Percentiles rank a stretch among this genome's conserved stretches.
Evolutionary conservation across 1,284 basidiomycete species (phyloP).

Genomic region (Rhizoctonia solani): DNA sequence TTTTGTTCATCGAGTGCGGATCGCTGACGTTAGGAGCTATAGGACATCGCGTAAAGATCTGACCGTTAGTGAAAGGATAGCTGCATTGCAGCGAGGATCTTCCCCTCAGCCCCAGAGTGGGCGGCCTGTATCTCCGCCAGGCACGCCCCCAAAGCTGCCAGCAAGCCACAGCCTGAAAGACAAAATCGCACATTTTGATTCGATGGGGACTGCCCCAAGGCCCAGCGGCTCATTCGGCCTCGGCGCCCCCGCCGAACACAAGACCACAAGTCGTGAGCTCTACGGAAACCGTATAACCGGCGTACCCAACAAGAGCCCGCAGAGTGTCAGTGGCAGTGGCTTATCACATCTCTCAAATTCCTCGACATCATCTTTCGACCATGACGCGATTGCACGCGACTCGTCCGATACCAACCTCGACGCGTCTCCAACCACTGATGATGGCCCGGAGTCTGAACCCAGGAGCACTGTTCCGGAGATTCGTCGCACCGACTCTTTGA

Average conservation of each 20-base stretch:
- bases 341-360: slow-evolving; percentile 15
- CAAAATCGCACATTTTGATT: slow-evolving; percentile 38
- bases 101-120: slow-evolving; percentile 34
- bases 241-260: slow-evolving; percentile 19
- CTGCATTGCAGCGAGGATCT: slow-evolving; percentile 32
- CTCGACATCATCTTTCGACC: slow-evolving; percentile 24
- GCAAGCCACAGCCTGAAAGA: slow-evolving; percentile 34
- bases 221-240: slow-evolving; percentile 36
- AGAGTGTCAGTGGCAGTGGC: slow-evolving; percentile 1
- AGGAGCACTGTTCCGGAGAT: slow-evolving; percentile 1
- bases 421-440: slow-evolving; percentile 8
- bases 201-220: slow-evolving; percentile 34
- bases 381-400: slow-evolving; percentile 12
- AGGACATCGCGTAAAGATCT: slow-evolving; percentile 34
- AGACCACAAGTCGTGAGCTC: slow-evolving; percentile 33
- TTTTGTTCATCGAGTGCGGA: not conserved
- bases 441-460: not conserved
- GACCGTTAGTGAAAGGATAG: slow-evolving; percentile 38
- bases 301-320: slow-evolving; percentile 3
- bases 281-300: slow-evolving; percentile 38
- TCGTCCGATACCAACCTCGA: slow-evolving; percentile 2
- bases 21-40: slow-evolving; percentile 1
- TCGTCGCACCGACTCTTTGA: slow-evolving; percentile 23
- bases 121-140: slow-evolving; percentile 8
- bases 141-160: slow-evolving; percentile 9